Conservation (phyloP, 192 early-diverging fungal species). For the Nowakowskiella sp. region DNA sequence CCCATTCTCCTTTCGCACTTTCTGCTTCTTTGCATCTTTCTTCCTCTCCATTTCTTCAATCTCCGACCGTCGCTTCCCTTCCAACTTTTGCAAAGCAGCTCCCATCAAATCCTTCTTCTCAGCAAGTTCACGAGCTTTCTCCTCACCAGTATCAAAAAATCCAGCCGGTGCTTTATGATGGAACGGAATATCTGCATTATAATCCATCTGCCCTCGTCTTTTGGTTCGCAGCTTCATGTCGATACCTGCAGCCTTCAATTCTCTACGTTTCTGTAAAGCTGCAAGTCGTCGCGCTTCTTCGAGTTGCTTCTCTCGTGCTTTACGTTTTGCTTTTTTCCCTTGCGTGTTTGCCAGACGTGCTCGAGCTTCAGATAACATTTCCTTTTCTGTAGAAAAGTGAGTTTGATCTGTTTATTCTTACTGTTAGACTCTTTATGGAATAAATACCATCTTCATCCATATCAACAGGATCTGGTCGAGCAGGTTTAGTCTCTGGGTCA, state of each 20-base stretch:
- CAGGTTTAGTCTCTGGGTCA: constrained; percentile 94
- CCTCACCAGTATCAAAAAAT: constrained; percentile 88
- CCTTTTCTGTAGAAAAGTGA: constrained; percentile 64
- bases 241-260: constrained; percentile 98
- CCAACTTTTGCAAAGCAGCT: constrained; percentile 70
- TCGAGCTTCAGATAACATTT: constrained; percentile 97
- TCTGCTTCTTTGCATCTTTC: constrained; percentile 66
- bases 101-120: constrained; percentile 56
- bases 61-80: constrained; percentile 76
- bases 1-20: constrained; percentile 41
- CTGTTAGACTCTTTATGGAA: not conserved
- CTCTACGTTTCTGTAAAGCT: constrained; percentile 84
- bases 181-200: constrained; percentile 94
- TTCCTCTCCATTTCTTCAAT: constrained; percentile 73
- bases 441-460: constrained; percentile 85
- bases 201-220: constrained; percentile 65
- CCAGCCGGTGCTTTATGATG: constrained; percentile 79
- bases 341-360: constrained; percentile 98
- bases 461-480: constrained; percentile 94
- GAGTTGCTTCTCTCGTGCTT: constrained; percentile 94
- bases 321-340: constrained; percentile 98
- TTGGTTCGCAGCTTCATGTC: constrained; percentile 41
- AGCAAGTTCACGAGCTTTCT: constrained; percentile 55
- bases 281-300: constrained; percentile 91
- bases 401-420: constrained; percentile 3